Evolutionary conservation across 1,139 yeast species (phyloP), one percentile per base, ranked within the genome.

Genomic region (Kodamaea ohmeri): DNA sequence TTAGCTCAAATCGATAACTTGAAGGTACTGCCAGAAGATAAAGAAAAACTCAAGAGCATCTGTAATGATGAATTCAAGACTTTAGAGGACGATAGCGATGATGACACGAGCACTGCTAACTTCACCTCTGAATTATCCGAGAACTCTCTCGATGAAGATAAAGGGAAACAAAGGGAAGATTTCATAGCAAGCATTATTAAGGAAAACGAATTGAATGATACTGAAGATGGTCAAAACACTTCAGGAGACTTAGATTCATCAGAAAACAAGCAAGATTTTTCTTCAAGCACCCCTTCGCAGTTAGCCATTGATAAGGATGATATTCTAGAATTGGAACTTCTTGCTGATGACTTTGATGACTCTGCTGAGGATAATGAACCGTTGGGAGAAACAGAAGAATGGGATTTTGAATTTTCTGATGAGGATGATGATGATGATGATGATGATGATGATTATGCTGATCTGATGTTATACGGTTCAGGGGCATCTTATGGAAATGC

Each of bases 341-440:
- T 82, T 3, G 83, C 86, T 0, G 77, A 73, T 45, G 78, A 78
- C 14, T 50, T 79, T 24, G 74, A 65, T 27, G 74, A 66, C 8
- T 45, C 51, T 6, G 61, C 53, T 4, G 52, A 46, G 6, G 56
- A 61, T 4, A 65, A 57, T 13, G 63, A 25, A 57, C 16, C 53
- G 53, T n/a, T 53, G 52, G 26, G 67, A 61, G 7, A 70, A 68
- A 6, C 14, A 35, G 71, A 65, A 8, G 69, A 71, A 13, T 67
- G 61, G 52, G 75, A 49, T 22, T 50, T 48, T 26, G 62, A 61
- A 18, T 65, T 62, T 22, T 56, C 60, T 2, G 66, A 59, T 12
- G 62, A 63, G 11, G 63, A 59, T 7, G 34, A 30, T n/a, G 39
- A 39, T 9, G 47, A 47, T 11, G 40, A 42, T 2, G 46, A 47